phyloP scores from a whole-genome alignment of 169 alveolate species.

The Plasmodium reichenowi region DNA sequence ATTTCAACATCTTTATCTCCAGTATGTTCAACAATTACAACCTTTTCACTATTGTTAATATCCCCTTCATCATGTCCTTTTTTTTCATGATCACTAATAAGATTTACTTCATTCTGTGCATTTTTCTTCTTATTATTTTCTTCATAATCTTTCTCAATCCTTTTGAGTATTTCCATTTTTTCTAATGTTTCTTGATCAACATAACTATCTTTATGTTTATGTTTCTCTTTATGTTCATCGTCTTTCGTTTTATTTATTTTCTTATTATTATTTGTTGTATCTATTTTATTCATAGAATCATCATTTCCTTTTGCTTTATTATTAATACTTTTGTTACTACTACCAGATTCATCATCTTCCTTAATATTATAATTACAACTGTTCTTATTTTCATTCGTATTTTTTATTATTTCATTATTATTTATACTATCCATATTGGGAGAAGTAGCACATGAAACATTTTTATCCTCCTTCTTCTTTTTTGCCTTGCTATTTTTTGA shows the following conservation, averaged over 20 bases:
- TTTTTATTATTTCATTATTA: constrained; percentile 24
- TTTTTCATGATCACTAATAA: background rate
- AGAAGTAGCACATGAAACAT: background rate
- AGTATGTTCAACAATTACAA: background rate
- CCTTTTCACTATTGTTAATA: too few relatives aligned
- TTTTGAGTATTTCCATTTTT: constrained; percentile 22
- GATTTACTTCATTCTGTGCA: constrained; percentile 2
- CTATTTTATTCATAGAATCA: background rate
- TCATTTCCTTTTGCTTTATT: background rate
- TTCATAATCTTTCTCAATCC: constrained; percentile 4
- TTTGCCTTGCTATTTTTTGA: constrained; percentile 12
- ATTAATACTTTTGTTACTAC: background rate
- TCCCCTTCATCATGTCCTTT: background rate
- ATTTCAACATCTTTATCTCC: background rate
- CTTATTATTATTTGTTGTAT: background rate
- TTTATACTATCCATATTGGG: constrained; percentile 1
- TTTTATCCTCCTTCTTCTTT: too few relatives aligned
- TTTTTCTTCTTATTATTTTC: background rate
- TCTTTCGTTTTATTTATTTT: constrained; percentile 10
- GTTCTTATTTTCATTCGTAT: background rate
- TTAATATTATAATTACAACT: constrained; percentile 18
- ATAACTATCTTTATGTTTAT: background rate
- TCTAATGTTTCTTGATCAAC: background rate
- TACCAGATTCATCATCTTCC: background rate
- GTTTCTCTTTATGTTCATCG: background rate